A percentile compares a stretch with the other conserved stretches of the same genome.
These are phyloP conservation scores for Hypoxylon subgilvum DNA, from an alignment of 495 filamentous ascomycete species.

Conservation along the genomic window DNA sequence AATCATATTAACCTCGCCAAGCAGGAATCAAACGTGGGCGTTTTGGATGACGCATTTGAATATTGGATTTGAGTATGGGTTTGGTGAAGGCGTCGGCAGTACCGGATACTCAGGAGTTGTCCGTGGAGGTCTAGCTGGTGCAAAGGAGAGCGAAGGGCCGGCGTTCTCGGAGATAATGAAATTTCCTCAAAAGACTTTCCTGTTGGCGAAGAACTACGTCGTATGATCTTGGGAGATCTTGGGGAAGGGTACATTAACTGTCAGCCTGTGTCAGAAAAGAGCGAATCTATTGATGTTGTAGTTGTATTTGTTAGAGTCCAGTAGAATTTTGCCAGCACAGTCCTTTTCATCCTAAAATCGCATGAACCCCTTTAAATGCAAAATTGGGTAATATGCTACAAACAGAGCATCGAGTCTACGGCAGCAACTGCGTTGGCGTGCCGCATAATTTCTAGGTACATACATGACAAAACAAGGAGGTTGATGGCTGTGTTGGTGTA, in stretches of 20 bases:
- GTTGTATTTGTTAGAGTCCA: too few species aligned
- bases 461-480: too few species aligned
- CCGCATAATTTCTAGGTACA: too few species aligned
- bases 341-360: too few species aligned
- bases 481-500: too few species aligned
- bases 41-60: constrained; percentile 1
- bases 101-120: constrained; percentile 10
- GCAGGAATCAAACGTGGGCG: background rate
- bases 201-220: background rate
- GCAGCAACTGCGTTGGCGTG: too few species aligned
- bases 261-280: background rate
- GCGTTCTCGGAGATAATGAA: background rate
- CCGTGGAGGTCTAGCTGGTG: background rate
- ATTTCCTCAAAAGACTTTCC: background rate
- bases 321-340: too few species aligned
- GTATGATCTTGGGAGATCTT: too few species aligned
- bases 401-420: too few species aligned
- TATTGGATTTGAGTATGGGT: constrained; percentile 14
- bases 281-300: background rate
- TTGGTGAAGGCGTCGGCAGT: constrained; percentile 13
- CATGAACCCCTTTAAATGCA: too few species aligned
- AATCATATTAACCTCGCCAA: background rate
- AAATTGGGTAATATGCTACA: too few species aligned
- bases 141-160: background rate
- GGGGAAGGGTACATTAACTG: background rate